Percentiles rank a stretch among this genome's conserved stretches.
Evolutionary conservation across 306 rosid genomes (phyloP).

Genomic region (Vigna unguiculata): DNA sequence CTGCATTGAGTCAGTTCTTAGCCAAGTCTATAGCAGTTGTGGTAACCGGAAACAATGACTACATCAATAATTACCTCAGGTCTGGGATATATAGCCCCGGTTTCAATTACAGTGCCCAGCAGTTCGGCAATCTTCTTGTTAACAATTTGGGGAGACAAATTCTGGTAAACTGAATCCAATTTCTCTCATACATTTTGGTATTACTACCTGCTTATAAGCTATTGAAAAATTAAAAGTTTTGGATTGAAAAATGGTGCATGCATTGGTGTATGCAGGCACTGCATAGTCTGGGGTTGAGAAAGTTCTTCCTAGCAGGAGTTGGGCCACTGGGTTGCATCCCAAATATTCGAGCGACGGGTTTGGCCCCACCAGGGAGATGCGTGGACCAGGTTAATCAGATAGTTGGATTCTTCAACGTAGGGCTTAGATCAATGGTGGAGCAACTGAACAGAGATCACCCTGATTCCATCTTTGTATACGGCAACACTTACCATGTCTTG

Average conservation of each 20-base stretch:
- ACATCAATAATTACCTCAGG: slow-evolving; percentile 78
- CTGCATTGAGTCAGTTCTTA: slow-evolving; percentile 45
- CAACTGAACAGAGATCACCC: slow-evolving; percentile 59
- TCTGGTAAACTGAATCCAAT: slow-evolving; percentile 40
- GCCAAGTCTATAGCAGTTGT: slow-evolving; percentile 57
- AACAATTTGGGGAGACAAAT: slow-evolving; percentile 60
- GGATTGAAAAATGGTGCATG: background rate
- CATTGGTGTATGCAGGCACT: slow-evolving; percentile 49
- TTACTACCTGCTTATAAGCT: too few species aligned
- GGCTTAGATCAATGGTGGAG: slow-evolving; percentile 63
- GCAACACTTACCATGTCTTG: slow-evolving; percentile 59
- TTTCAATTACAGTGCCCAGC: slow-evolving; percentile 51
- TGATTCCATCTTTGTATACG: slow-evolving; percentile 60
- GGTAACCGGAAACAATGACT: slow-evolving; percentile 77
- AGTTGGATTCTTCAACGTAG: slow-evolving; percentile 66
- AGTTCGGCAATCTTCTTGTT: slow-evolving; percentile 71
- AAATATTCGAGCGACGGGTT: slow-evolving; percentile 55
- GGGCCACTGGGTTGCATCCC: slow-evolving; percentile 94
- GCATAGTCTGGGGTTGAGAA: slow-evolving; percentile 62
- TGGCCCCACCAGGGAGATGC: slow-evolving; percentile 64
- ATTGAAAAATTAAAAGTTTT: too few species aligned
- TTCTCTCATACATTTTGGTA: background rate
- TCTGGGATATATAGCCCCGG: slow-evolving; percentile 59
- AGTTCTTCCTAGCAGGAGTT: slow-evolving; percentile 68
- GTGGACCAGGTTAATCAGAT: slow-evolving; percentile 68